These are phyloP conservation scores for Crocinoboletus sp. DNA, from an alignment of 1,284 basidiomycete species.

Conservation along the genomic window DNA sequence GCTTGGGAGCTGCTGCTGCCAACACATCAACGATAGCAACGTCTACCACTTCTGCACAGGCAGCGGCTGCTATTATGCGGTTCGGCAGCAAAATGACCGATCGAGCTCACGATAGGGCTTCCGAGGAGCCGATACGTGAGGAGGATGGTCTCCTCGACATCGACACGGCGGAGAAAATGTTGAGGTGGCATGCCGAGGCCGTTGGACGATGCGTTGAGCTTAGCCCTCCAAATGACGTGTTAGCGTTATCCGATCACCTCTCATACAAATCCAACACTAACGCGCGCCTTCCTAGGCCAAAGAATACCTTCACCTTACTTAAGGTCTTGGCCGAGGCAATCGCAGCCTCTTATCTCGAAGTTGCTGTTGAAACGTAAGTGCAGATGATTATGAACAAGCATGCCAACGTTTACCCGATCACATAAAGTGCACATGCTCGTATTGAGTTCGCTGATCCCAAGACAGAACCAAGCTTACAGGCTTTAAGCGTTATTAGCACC, in stretches of 20 bases:
- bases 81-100: slow-evolving; percentile 72
- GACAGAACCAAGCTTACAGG: slow-evolving; percentile 75
- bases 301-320: slow-evolving; percentile 84
- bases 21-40: slow-evolving; percentile 54
- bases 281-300: slow-evolving; percentile 55
- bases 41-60: slow-evolving; percentile 68
- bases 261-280: slow-evolving; percentile 1
- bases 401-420: slow-evolving; percentile 6
- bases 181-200: slow-evolving; percentile 96
- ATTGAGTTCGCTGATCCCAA: slow-evolving; percentile 75
- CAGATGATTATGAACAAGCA: neutral
- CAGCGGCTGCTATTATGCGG: slow-evolving; percentile 76
- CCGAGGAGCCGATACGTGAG: slow-evolving; percentile 68
- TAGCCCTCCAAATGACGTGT: slow-evolving; percentile 79
- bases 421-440: slow-evolving; percentile 60
- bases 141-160: slow-evolving; percentile 80
- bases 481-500: slow-evolving; percentile 62
- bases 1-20: slow-evolving; percentile 76
- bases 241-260: slow-evolving; percentile 31
- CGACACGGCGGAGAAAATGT: slow-evolving; percentile 80
- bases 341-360: slow-evolving; percentile 84
- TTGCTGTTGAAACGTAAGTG: slow-evolving; percentile 85
- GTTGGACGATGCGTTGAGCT: slow-evolving; percentile 91
- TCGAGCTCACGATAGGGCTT: slow-evolving; percentile 47
- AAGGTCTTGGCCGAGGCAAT: slow-evolving; percentile 89